Evolutionary conservation across 371 early-diverging fungal genomes (phyloP), one percentile per base, ranked within the genome.

Genomic region (Coemansia sp.): DNA sequence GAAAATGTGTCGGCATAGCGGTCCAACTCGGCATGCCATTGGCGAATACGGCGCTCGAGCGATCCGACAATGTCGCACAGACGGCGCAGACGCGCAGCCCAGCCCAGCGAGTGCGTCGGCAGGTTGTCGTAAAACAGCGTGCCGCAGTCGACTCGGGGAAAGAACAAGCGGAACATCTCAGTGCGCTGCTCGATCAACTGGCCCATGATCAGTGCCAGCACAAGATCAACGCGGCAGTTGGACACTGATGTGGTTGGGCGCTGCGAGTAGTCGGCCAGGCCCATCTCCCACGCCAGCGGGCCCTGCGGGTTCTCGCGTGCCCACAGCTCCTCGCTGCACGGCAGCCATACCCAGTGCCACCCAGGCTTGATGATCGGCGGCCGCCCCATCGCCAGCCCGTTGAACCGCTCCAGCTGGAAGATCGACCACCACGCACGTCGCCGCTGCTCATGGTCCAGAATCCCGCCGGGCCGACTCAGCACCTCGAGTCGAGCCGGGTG

Each of bases 331-430:
- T 78, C 78, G 56, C 60, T 59, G 63, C 78, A 78, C 5, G 78
- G 78, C 25, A 78, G 66, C 78, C 78, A 78, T 16, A 78, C 78
- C 78, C 78, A 78, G 57, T 78, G 78, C 78, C 78, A 78, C 14
- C 78, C 78, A n/a, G 75, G 78, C 51, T 78, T 78, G 59, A 78
- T 78, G 16, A 78, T 78, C 0, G 78, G 75, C 51, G 78, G 78
- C 3, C 78, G 61, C 1, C 78, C 78, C 78, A 78, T 78, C 14
- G 78, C 78, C 58, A 78, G 59, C 2, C 78, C 78, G 48, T 78
- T 73, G 59, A 78, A 78, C 6, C 78, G 59, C 67, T 78, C 78
- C 11, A 78, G 54, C 37, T 73, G 74, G 65, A 78, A 78, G 2
- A 78, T 44, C 21, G 73, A 48, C 78, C 78, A 78, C 78, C 78